Evolutionary conservation across 1,284 basidiomycete genomes (phyloP).

Genomic region (Microbotryum lychnidis-dioicae): DNA sequence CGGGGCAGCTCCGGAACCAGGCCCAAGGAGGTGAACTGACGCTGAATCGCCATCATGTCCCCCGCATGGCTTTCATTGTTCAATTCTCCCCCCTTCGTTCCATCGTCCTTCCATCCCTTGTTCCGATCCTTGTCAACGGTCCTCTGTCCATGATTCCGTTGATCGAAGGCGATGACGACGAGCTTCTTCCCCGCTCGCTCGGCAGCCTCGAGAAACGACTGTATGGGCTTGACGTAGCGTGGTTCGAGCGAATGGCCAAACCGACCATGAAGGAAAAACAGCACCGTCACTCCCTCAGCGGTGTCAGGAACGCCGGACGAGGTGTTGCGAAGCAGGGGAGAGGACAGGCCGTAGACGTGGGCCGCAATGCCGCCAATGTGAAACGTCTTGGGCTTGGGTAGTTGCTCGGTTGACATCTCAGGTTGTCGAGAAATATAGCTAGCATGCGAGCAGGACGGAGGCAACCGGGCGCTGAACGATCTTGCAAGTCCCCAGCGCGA

Average conservation of each 20-base stretch:
- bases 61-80: constrained; percentile 29
- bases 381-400: background rate
- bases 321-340: background rate
- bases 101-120: constrained; percentile 38
- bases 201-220: background rate
- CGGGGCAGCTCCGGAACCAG: too few relatives aligned
- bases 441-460: background rate
- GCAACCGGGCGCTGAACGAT: background rate
- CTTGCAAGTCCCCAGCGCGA: background rate
- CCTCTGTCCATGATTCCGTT: constrained; percentile 41
- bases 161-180: constrained; percentile 39
- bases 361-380: constrained; percentile 14
- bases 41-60: constrained; percentile 40
- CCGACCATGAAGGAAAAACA: constrained; percentile 28
- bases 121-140: constrained; percentile 35
- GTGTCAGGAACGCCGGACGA: background rate
- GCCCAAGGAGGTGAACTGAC: constrained; percentile 8
- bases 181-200: constrained; percentile 34
- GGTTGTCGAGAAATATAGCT: background rate
- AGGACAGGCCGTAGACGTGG: constrained; percentile 16
- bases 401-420: background rate
- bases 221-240: background rate
- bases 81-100: constrained; percentile 30
- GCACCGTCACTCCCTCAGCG: constrained; percentile 7
- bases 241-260: background rate